phyloP scores from a whole-genome alignment of 768 basidiomycete genomes.

The Leccinellum rugosiceps region DNA sequence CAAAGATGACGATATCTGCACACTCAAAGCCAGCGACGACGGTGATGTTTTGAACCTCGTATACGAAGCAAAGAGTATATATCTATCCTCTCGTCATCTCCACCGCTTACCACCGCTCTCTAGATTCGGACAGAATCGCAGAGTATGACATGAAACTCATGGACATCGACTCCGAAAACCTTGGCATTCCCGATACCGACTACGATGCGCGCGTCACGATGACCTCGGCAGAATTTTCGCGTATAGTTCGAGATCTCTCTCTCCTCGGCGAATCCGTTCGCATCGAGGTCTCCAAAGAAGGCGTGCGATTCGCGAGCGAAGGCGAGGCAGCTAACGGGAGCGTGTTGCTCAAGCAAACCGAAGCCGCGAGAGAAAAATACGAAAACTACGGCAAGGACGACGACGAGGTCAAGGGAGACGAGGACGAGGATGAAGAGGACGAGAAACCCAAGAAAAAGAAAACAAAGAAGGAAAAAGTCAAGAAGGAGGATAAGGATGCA shows the following conservation, averaged over 20 bases:
- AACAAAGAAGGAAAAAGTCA: constrained; percentile 36
- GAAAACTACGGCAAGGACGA: constrained; percentile 42
- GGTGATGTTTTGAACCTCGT: constrained; percentile 84
- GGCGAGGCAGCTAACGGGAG: constrained; percentile 93
- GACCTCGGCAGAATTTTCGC: constrained; percentile 80
- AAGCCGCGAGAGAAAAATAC: constrained; percentile 43
- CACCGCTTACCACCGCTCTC: background rate
- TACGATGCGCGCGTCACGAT: constrained; percentile 93
- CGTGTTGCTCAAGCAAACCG: constrained; percentile 77
- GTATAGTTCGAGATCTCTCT: constrained; percentile 90
- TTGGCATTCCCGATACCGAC: constrained; percentile 95
- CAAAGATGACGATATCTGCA: constrained; percentile 91
- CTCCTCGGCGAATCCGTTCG: constrained; percentile 91
- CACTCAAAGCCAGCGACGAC: constrained; percentile 87
- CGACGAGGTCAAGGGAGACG: constrained; percentile 39
- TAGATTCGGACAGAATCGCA: constrained; percentile 89
- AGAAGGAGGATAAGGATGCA: constrained; percentile 40
- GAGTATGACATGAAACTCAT: constrained; percentile 99
- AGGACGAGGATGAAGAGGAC: constrained; percentile 38
- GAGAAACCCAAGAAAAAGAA: constrained; percentile 28
- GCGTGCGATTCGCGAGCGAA: constrained; percentile 87
- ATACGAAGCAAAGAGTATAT: constrained; percentile 84
- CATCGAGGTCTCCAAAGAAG: constrained; percentile 95
- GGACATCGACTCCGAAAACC: constrained; percentile 96
- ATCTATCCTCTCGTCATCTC: background rate